phyloP scores from a whole-genome alignment of 495 filamentous ascomycete species.

The Penicillium cosmopolitanum region DNA sequence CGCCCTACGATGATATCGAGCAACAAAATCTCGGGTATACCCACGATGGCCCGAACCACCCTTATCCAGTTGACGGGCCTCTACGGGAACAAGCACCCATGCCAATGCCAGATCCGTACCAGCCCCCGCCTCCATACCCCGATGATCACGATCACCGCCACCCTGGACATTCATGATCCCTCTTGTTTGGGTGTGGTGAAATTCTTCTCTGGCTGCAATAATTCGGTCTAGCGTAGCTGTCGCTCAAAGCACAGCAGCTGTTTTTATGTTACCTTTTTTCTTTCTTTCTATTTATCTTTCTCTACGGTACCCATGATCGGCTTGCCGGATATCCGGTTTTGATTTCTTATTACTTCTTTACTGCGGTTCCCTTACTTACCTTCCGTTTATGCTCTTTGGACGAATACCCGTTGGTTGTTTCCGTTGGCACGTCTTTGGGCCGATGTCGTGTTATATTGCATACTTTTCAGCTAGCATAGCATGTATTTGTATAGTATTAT shows the following conservation, averaged over 20 bases:
- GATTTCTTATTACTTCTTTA: conserved; percentile 2
- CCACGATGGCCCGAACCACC: conserved; percentile 8
- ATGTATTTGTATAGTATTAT: conserved; percentile 24
- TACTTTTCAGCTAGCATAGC: conserved; percentile 4
- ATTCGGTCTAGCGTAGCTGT: background rate
- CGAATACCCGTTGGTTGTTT: conserved; percentile 30
- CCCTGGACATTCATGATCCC: background rate
- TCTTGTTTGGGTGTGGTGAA: too few relatives aligned
- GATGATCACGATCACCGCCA: conserved; percentile 23
- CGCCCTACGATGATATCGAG: conserved; percentile 33
- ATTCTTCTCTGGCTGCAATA: background rate
- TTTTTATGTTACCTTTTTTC: conserved; percentile 8
- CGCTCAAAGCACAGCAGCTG: background rate
- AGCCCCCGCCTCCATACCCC: conserved; percentile 35
- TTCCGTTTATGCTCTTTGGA: conserved; percentile 20
- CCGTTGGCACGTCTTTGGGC: conserved; percentile 8
- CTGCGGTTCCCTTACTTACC: background rate
- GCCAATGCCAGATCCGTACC: conserved; percentile 40
- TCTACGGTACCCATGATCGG: conserved; percentile 31
- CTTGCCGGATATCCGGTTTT: conserved; percentile 13
- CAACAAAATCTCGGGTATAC: conserved; percentile 26
- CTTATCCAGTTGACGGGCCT: conserved; percentile 24
- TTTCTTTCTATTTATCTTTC: conserved; percentile 15
- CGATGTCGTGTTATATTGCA: background rate
- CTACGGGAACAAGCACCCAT: conserved; percentile 40